Base-by-base conservation (phyloP, 2,329 filamentous ascomycete species). In the Penicillium sumatraense region DNA sequence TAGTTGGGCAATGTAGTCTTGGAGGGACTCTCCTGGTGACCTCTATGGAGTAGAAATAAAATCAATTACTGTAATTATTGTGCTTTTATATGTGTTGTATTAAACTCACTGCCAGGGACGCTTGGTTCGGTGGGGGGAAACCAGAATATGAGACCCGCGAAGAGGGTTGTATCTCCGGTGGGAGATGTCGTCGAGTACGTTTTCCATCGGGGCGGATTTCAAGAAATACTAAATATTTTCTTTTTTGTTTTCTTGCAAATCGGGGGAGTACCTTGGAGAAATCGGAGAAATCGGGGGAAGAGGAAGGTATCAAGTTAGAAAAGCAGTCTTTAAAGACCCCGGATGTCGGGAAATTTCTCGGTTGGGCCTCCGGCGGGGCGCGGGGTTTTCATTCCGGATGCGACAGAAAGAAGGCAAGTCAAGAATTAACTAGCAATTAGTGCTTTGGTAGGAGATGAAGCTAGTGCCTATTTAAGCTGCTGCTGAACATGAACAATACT, bases 101-200 rank as follows among this genome's bases (percentile, higher is more conserved):
- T n/a, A n/a, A 31, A 80, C 90, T 84, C 81, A 96, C 91, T 97
- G 95, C 95, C 95, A 99, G 69, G 95, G 95, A 62, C 95, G 85
- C 84, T 98, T 98, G 50, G 93, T 98, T 52, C 95, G 83, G 76
- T 99, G 95, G 58, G 95, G 95, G 14, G 95, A 98, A 13, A 99
- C 95, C 33, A 99, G 84, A 57, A 99, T 84, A 89, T 93, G 96
- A 59, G 89, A 91, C 58, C 91, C 92, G 62, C 90, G 89, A 59
- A 99, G 82, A 50, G 91, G 90, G 73, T 99, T 99, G 75, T 89
- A 98, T 72, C 95, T 89, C 68, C 95, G 84, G 73, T 99, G 95
- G 38, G 95, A 96, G 68, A 99, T 98, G 74, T 99, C 93, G 80
- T 98, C 88, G 48, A 99, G 86, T 47, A 93, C 86, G 61, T 86